phyloP scores from a whole-genome alignment of 306 rosid species.

The Trichosanthes cucumerina region DNA sequence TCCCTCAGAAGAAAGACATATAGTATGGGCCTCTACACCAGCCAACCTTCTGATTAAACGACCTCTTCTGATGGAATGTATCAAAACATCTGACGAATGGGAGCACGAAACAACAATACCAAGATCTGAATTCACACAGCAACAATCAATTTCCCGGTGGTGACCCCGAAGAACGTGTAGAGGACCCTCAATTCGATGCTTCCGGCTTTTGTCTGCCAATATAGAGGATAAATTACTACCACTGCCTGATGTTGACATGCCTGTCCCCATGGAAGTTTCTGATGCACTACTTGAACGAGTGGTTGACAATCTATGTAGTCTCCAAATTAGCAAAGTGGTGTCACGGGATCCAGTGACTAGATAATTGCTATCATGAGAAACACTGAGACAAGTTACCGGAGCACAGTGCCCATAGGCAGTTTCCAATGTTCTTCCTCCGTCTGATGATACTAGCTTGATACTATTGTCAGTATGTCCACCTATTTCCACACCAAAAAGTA shows the following conservation, averaged over 20 bases:
- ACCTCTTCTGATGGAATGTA: constrained; percentile 80
- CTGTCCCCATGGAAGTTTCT: constrained; percentile 41
- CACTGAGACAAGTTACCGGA: constrained; percentile 81
- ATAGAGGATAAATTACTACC: constrained; percentile 36
- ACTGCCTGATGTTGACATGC: constrained; percentile 29
- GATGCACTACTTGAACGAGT: constrained; percentile 43
- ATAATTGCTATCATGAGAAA: constrained; percentile 76
- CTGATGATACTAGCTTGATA: constrained; percentile 70
- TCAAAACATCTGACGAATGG: constrained; percentile 57
- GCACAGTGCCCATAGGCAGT: constrained; percentile 86
- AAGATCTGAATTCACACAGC: constrained; percentile 87
- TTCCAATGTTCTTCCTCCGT: constrained; percentile 88
- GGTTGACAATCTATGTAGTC: constrained; percentile 50
- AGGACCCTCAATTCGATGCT: constrained; percentile 80
- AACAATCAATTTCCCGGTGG: constrained; percentile 61
- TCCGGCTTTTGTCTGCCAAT: constrained; percentile 51
- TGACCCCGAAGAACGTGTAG: constrained; percentile 81
- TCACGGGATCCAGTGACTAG: constrained; percentile 89
- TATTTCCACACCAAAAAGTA: constrained; percentile 28
- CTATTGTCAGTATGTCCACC: constrained; percentile 95
- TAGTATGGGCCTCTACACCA: constrained; percentile 68
- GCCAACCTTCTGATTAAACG: constrained; percentile 63
- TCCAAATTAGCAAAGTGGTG: constrained; percentile 77
- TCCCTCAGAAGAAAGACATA: constrained; percentile 83
- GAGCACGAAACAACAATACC: constrained; percentile 90